phyloP scores from a whole-genome alignment of 225 moss, liverwort and hornwort genomes.

The Pseudisothecium myosuroides region DNA sequence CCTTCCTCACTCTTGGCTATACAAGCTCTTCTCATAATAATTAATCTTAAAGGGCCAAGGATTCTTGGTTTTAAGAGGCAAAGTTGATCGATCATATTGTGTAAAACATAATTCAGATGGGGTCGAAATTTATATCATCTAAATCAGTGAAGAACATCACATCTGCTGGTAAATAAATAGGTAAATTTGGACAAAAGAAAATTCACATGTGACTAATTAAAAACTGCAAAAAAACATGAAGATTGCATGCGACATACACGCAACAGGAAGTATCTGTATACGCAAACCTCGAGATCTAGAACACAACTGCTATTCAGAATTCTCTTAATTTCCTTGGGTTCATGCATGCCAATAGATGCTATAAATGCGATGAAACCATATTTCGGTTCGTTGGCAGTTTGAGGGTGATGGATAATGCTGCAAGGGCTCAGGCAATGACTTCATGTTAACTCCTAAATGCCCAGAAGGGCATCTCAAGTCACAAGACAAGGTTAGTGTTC shows the following conservation, averaged over 20 bases:
- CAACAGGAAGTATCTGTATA: background rate
- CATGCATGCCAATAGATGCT: background rate
- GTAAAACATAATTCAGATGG: background rate
- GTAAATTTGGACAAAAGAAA: background rate
- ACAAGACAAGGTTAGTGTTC: background rate
- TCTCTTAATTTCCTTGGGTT: background rate
- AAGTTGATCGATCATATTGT: background rate
- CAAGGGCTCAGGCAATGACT: background rate
- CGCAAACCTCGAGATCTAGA: background rate
- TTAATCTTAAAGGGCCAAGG: background rate
- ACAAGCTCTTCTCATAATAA: background rate
- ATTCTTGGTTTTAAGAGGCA: background rate
- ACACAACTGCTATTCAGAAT: background rate
- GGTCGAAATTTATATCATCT: background rate
- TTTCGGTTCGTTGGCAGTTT: background rate
- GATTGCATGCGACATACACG: background rate
- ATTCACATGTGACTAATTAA: background rate
- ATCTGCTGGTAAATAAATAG: background rate
- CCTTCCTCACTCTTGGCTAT: background rate
- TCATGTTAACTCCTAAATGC: background rate
- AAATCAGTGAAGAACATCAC: background rate
- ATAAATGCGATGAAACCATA: background rate
- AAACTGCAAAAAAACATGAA: background rate
- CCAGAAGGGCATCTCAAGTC: background rate
- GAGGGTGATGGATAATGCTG: background rate